Conservation (phyloP, 257 asterid species). For the Euphrasia confusa region DNA sequence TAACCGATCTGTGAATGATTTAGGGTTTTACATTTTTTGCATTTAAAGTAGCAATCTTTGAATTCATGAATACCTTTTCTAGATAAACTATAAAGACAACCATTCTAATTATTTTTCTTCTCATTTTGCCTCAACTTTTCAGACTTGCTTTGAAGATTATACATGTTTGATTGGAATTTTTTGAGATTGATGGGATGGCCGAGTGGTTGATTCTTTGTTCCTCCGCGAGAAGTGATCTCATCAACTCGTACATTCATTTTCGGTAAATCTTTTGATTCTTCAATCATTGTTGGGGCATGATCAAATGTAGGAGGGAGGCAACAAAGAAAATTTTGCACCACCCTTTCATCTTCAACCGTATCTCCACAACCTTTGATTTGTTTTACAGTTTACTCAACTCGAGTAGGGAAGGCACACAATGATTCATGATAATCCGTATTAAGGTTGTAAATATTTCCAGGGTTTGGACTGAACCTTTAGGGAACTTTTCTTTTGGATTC, state of each 20-base stretch:
- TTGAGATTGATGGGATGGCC: background rate
- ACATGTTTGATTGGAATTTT: background rate
- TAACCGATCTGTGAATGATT: too few relatives aligned
- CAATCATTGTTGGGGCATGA: background rate
- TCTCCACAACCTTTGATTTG: constrained; percentile 4
- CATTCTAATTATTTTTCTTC: background rate
- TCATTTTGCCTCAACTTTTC: background rate
- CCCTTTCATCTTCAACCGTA: background rate
- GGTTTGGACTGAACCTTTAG: too few relatives aligned
- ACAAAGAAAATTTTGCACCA: background rate
- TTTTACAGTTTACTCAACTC: background rate
- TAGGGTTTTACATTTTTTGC: too few relatives aligned
- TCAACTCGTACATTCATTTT: constrained; percentile 13
- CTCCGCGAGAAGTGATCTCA: background rate
- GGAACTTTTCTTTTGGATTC: too few relatives aligned
- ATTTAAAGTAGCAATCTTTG: too few relatives aligned
- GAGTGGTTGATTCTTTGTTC: background rate
- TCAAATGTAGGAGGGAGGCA: background rate
- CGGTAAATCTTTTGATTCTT: background rate
- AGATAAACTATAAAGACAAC: too few relatives aligned
- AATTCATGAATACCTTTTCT: too few relatives aligned
- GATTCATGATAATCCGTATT: too few relatives aligned
- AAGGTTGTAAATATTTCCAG: too few relatives aligned
- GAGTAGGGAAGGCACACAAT: too few relatives aligned
- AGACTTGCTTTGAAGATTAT: too few relatives aligned